Evolutionary conservation across 164 flowering plant species (phyloP), one percentile per base, ranked within the genome.

Genomic region (Nymphaea thermarum): DNA sequence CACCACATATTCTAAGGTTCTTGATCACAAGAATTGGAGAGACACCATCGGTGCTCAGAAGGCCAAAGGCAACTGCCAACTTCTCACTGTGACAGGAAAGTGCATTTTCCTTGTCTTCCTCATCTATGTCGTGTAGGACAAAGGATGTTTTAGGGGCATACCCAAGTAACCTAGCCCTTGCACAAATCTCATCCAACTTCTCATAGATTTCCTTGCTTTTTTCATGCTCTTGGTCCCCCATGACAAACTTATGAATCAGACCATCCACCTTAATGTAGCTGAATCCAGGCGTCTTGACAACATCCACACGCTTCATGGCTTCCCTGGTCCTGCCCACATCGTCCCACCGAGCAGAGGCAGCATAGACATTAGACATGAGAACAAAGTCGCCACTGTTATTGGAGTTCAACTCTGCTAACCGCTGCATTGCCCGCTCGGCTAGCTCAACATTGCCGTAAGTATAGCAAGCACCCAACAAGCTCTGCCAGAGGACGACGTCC

Each of bases 1-100:
- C 97, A 42, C 87, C 92, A 73, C 97, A 89, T 55, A 91, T 90
- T 66, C 96, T 78, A 18, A 94, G 86, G 74, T 91, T 93, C 86
- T 93, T 93, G 47, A 82, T 86, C 65, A 93, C 94, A 72, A 76
- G 88, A 62, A 91, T 83, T 7, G 83, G 80, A n/a, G 71, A 76
- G 41, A 77, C 87, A 14, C 71, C 85, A 41, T 68, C 71, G 3
- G 81, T 80, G 65, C 83, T 78, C 42, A 88, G 79, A 80, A 94
- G 80, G 43, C 91, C 96, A 76, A 80, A 94, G 43, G 96, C 90
- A 68, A 91, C 79, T 68, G 96, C 96, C 79, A 91, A 72, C 77
- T 89, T 94, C 85, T 91, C 96, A 75, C 98, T 91, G 53, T 94
- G 99, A 77, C 84, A 79, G 69, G 69, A 74, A 73, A 94, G 67